phyloP scores from a whole-genome alignment of 2,329 filamentous ascomycete species.

The Lasiodiplodia sp. region DNA sequence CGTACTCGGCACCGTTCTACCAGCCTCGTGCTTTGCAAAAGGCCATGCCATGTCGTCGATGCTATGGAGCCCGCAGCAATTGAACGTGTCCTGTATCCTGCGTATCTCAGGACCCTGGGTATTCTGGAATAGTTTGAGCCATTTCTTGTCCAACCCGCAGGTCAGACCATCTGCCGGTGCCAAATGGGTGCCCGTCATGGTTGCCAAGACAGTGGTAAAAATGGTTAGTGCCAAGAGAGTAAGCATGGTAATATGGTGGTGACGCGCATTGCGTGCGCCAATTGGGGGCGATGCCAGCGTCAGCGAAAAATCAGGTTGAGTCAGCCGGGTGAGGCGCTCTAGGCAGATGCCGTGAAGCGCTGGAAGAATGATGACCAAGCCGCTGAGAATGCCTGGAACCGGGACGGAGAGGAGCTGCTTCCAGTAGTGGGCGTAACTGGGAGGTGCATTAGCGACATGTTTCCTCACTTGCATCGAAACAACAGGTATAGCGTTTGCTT shows the following conservation, averaged over 20 bases:
- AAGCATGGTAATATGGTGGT: conserved; percentile 30
- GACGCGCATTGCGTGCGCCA: neutral
- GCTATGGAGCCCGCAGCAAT: conserved; percentile 68
- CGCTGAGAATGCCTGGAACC: conserved; percentile 43
- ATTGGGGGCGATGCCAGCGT: neutral
- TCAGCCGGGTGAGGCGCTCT: conserved; percentile 36
- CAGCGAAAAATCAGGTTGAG: neutral
- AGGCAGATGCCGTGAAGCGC: conserved; percentile 42
- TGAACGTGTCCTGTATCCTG: conserved; percentile 66
- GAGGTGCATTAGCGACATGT: neutral
- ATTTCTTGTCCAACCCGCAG: conserved; percentile 61
- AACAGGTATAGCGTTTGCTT: conserved; percentile 19
- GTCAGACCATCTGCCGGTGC: conserved; percentile 36
- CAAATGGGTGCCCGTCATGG: conserved; percentile 45
- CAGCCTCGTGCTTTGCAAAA: conserved; percentile 48
- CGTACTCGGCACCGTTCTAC: conserved; percentile 36
- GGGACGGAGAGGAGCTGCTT: conserved; percentile 40
- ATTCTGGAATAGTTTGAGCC: conserved; percentile 58
- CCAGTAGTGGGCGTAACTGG: conserved; percentile 21
- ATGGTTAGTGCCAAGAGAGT: conserved; percentile 37
- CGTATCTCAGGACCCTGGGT: conserved; percentile 59
- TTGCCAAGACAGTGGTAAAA: conserved; percentile 47
- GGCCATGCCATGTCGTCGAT: conserved; percentile 66
- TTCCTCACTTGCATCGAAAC: neutral
- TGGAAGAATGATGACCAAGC: conserved; percentile 46